A percentile compares a stretch with the other conserved stretches of the same genome.
Conservation (phyloP, 1,284 basidiomycete species). For the Trametes sp. region DNA sequence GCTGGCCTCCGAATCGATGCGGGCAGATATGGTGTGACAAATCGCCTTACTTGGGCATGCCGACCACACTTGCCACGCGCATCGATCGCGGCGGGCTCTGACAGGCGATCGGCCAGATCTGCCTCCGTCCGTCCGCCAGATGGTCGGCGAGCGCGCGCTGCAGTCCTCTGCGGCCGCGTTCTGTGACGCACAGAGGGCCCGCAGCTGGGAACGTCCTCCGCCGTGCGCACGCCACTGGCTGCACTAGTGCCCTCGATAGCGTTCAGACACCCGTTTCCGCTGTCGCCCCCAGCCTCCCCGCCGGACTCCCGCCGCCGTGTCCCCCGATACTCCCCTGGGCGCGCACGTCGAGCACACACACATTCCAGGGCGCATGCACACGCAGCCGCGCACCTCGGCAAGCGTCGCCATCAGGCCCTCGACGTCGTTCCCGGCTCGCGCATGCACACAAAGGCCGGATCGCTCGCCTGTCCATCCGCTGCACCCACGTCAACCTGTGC, state of each 20-base stretch:
- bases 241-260: constrained; percentile 8
- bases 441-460: not conserved
- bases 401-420: not conserved
- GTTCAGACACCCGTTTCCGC: constrained; percentile 20
- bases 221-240: constrained; percentile 15
- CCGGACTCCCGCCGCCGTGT: constrained; percentile 5
- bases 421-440: not conserved
- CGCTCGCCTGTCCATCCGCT: not conserved
- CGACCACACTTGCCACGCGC: constrained; percentile 18
- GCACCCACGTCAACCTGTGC: not conserved
- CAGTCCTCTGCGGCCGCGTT: not conserved
- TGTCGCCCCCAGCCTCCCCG: not conserved
- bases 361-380: not conserved
- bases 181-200: not conserved
- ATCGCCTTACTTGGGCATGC: constrained; percentile 19
- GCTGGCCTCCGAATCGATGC: constrained; percentile 11
- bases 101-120: constrained; percentile 24
- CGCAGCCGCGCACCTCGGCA: not conserved
- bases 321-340: not conserved
- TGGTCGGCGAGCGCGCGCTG: not conserved
- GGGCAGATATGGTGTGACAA: constrained; percentile 23
- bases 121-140: constrained; percentile 10
- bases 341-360: not conserved
- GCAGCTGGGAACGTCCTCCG: constrained; percentile 11
- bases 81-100: constrained; percentile 1